Conservation (phyloP, 2,329 filamentous ascomycete genomes). For the Pleochaeta shiraiana region DNA sequence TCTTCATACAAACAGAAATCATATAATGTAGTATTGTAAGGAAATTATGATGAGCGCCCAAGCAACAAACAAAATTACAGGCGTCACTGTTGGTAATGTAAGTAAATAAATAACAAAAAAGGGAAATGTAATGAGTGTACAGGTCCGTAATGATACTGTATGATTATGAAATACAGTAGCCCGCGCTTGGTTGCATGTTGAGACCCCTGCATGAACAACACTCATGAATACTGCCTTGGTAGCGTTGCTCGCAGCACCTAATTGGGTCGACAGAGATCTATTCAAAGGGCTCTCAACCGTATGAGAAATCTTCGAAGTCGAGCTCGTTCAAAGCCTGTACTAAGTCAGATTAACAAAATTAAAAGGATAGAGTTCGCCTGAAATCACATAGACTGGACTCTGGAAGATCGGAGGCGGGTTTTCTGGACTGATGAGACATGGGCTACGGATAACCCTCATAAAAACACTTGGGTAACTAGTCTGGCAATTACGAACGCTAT, state of each 20-base stretch:
- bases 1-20: background rate
- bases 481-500: too few species aligned
- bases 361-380: too few species aligned
- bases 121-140: background rate
- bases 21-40: background rate
- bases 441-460: too few species aligned
- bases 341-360: too few species aligned
- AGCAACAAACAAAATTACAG: background rate
- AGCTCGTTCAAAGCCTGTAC: too few species aligned
- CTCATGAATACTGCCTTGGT: background rate
- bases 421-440: too few species aligned
- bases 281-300: too few species aligned
- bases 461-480: too few species aligned
- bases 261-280: background rate
- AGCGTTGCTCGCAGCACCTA: background rate
- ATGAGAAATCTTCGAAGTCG: too few species aligned
- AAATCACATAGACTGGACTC: too few species aligned
- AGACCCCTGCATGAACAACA: background rate
- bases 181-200: background rate
- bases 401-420: too few species aligned
- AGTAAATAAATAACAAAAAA: background rate
- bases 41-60: background rate
- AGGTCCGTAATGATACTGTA: background rate
- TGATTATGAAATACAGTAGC: background rate
- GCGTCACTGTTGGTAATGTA: background rate